Evolutionary conservation across 1,284 basidiomycete genomes (phyloP).

Genomic region (Boletus nobilissimus): DNA sequence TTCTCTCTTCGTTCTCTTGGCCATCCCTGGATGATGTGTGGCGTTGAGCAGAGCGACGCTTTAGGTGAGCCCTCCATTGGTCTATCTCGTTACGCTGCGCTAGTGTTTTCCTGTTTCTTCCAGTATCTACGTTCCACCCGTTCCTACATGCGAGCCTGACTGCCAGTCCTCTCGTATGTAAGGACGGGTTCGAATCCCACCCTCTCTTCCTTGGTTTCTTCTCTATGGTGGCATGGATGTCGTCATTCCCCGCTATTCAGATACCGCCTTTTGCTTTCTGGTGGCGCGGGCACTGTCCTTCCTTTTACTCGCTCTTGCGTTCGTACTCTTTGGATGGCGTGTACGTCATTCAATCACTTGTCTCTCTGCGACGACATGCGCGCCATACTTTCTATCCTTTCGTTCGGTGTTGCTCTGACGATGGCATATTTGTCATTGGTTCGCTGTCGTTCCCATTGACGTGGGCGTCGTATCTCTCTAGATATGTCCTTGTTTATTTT

Average conservation of each 20-base stretch:
- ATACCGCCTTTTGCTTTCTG: background rate
- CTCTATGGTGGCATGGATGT: background rate
- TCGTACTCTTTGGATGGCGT: no score
- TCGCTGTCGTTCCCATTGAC: no score
- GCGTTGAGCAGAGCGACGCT: background rate
- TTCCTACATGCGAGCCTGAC: slow-evolving; percentile 5
- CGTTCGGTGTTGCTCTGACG: no score
- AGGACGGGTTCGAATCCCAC: background rate
- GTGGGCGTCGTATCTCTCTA: no score
- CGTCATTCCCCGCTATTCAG: background rate
- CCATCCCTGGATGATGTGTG: background rate
- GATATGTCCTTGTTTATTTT: no score
- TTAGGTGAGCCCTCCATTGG: background rate
- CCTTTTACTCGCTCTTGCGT: no score
- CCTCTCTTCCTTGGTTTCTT: background rate
- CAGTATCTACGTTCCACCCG: background rate
- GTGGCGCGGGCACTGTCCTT: background rate
- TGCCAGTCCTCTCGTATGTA: background rate
- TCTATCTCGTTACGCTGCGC: background rate
- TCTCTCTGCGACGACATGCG: no score
- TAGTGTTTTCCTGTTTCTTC: background rate
- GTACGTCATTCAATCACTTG: no score
- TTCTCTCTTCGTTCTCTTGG: no score
- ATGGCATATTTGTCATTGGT: no score
- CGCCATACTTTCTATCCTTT: no score